Base-by-base conservation (phyloP, 225 moss, liverwort and hornwort species). In the Neckera pumila region DNA sequence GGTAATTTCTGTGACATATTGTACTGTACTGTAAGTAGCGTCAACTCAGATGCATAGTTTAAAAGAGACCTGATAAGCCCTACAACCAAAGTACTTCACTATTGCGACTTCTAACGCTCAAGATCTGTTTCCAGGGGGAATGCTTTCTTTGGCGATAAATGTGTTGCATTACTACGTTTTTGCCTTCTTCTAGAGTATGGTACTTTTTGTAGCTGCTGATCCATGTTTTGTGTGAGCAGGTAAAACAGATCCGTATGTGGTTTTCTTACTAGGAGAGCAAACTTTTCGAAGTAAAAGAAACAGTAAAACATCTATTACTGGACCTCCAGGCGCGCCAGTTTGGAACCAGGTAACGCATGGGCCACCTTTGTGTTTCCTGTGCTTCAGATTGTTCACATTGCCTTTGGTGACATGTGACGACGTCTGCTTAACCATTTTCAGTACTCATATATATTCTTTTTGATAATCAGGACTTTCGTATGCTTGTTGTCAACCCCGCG, bases 221-320 rank as follows among this genome's bases (percentile, higher is more conserved):
- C 80, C 33, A 65, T 86, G 67, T 81, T 77, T 87, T 83, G 79
- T 93, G 85, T 91, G 87, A 83, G 85, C 94, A 95, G 95, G 95
- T 85, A 93, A 93, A 84, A 96, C 99, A 76, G 99, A 99, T 90
- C 99, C 99, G 34, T 99, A 97, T 82, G 96, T 94, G 57, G 97
- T 97, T 73, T 96, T 99, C 81, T 87, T 92, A 84, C 89, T 99
- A 75, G 97, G 99, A 85, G 97, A 97, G 84, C 99, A 99, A 91
- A 91, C 95, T 65, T 86, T 94, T 85, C 93, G 97, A 78, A 97
- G 99, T 87, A 99, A 99, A 91, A 95, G 92, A 89, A 99, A 99
- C 84, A 97, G 96, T 87, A 96, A 99, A 91, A 99, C 99, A 42
- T 99, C 99, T 54, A 90, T 92, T 76, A 88, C 93, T 80, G 99